Percentiles rank a stretch among this genome's conserved stretches.
Evolutionary conservation across 2,329 filamentous ascomycete genomes (phyloP).

Genomic region (Colletotrichum sp.): DNA sequence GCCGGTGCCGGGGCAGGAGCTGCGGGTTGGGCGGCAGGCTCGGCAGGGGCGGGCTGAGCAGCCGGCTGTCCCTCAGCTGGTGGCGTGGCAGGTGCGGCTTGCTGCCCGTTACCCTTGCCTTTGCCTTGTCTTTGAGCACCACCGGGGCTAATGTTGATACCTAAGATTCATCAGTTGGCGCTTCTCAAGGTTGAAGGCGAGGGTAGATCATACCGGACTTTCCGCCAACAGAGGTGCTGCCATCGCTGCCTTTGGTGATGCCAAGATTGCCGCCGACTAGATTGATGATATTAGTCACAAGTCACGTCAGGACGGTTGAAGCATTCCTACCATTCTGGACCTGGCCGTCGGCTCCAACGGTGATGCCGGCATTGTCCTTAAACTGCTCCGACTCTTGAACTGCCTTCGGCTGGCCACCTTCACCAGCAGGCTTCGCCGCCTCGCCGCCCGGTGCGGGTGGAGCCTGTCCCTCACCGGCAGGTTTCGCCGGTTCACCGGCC

Average conservation of each 20-base stretch:
- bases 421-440: not conserved
- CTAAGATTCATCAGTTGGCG: not conserved
- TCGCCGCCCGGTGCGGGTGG: not conserved
- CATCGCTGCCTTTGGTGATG: conserved; percentile 16
- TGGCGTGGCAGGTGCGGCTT: not conserved
- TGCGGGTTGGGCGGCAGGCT: not conserved
- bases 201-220: not conserved
- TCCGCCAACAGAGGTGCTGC: conserved; percentile 14
- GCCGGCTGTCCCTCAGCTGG: not conserved
- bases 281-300: not conserved
- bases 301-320: fast-evolving
- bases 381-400: conserved; percentile 15
- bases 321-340: not conserved
- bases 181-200: not conserved
- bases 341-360: not conserved
- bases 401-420: conserved; percentile 1
- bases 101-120: not conserved
- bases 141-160: conserved; percentile 10
- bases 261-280: conserved; percentile 13
- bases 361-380: conserved; percentile 11
- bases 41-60: not conserved
- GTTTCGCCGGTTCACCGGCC: not conserved
- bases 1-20: not conserved
- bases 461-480: not conserved
- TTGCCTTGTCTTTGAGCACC: not conserved